Evolutionary conservation across 306 rosid genomes (phyloP), one percentile per base, ranked within the genome.

Genomic region (Malus domestica): DNA sequence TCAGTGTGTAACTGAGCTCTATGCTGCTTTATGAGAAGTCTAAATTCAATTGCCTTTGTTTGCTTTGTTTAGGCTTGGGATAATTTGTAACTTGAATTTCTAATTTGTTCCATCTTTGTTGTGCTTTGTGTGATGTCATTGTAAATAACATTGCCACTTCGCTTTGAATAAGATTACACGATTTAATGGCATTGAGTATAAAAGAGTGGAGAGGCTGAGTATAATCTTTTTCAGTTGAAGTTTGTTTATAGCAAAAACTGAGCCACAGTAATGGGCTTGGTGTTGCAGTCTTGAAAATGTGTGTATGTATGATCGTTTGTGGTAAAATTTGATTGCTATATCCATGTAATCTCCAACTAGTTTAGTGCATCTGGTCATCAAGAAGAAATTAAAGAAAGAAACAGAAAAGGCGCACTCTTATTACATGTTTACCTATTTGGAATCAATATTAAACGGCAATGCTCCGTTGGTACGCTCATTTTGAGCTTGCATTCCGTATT

Each of bases 141-240:
- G 86, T 86, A 86, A 66, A 86, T 83, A 74, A 59, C 83, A 67
- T 78, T 72, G 45, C 80, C 61, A 27, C 27, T 42, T 23, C 80
- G 81, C 32, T 84, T 78, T 35, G 55, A 72, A 72, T 72, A 55
- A 75, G 85, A 80, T 77, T 74, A 72, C 58, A 25, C 62, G 45
- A 73, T 82, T 84, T 71, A 75, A 75, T 73, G 44, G 73, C 25
- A 57, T 82, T 76, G 62, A 80, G 86, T 72, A 66, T 75, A 80
- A 38, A 74, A 35, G 65, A 18, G 72, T 75, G 79, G 76, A 76
- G 58, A 80, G 70, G 40, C 55, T 71, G 68, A 30, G 79, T 85
- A 58, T 15, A 25, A 6, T 52, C 5, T 77, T 79, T 63, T 77
- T 78, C 40, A 29, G 32, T 79, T 76, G 84, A 67, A 72, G 49